Evolutionary conservation across 1,139 yeast genomes (phyloP).

Genomic region (Kurtzmaniella quercitrusa): DNA sequence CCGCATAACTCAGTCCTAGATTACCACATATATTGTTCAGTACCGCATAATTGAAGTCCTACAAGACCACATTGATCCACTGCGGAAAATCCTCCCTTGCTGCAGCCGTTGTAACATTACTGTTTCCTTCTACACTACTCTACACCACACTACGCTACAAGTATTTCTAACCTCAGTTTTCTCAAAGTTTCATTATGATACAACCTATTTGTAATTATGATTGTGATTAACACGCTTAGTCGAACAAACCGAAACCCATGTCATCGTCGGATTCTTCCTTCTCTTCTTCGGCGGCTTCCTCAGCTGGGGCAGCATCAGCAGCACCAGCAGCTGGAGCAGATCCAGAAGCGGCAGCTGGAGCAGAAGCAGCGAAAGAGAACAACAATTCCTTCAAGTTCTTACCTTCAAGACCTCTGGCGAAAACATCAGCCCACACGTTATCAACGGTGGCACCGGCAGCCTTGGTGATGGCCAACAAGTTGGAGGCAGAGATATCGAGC

Average conservation of each 20-base stretch:
- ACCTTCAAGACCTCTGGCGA: constrained; percentile 96
- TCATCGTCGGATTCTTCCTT: constrained; percentile 72
- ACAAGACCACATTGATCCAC: too few species aligned
- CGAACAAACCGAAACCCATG: constrained; percentile 65
- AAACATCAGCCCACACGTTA: constrained; percentile 88
- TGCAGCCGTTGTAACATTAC: too few species aligned
- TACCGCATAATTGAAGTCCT: too few species aligned
- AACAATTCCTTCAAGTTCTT: constrained; percentile 90
- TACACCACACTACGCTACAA: background rate
- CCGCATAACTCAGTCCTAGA: too few species aligned
- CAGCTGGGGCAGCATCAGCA: constrained; percentile 51
- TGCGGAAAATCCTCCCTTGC: too few species aligned
- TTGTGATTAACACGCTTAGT: constrained; percentile 22
- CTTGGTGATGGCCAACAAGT: constrained; percentile 76
- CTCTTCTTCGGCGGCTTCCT: constrained; percentile 39
- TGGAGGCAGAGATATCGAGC: constrained; percentile 90
- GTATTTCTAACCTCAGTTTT: background rate
- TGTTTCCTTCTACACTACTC: background rate
- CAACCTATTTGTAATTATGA: constrained; percentile 3
- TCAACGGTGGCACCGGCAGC: constrained; percentile 92
- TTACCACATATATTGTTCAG: too few species aligned
- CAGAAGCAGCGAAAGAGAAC: constrained; percentile 65
- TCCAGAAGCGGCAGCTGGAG: constrained; percentile 38
- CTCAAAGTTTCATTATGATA: constrained; percentile 4
- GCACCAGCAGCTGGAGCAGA: constrained; percentile 62